Percentiles rank a stretch among this genome's conserved stretches.
These are phyloP conservation scores for Paecilomyces niveus DNA, from an alignment of 2,329 filamentous ascomycete genomes.

Conservation along the genomic window DNA sequence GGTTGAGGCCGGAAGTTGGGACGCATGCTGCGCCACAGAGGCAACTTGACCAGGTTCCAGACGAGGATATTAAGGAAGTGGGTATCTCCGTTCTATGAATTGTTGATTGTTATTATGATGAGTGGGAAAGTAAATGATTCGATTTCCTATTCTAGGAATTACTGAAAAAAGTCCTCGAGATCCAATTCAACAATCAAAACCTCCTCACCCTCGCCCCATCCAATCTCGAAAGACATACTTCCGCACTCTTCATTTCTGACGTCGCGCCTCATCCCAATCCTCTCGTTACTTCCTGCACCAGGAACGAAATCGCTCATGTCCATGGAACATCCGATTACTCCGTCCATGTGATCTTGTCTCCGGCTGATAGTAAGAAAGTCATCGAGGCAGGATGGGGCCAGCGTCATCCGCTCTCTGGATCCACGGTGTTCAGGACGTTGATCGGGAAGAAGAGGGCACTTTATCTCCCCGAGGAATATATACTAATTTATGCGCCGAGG, in stretches of 20 bases:
- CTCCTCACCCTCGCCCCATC: background rate
- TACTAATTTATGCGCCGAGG: conserved; percentile 71
- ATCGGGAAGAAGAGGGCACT: background rate
- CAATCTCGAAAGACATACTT: background rate
- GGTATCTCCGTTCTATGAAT: background rate
- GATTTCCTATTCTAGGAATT: background rate
- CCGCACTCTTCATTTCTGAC: background rate
- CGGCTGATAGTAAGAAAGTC: conserved; percentile 45
- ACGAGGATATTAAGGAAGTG: background rate
- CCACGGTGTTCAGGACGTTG: conserved; percentile 59
- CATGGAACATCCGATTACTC: background rate
- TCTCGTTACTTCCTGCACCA: background rate
- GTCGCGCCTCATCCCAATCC: background rate
- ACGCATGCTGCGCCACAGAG: background rate
- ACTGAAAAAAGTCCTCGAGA: background rate
- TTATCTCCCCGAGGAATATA: conserved; percentile 7
- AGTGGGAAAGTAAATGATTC: background rate
- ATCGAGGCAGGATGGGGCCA: conserved; percentile 74
- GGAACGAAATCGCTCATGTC: background rate
- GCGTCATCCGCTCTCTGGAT: conserved; percentile 44
- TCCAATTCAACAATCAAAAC: background rate
- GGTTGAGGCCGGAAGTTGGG: background rate
- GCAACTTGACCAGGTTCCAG: background rate
- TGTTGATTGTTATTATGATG: background rate
- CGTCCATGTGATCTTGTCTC: background rate